A percentile compares a stretch with the other conserved stretches of the same genome.
Evolutionary conservation across 2,329 filamentous ascomycete species (phyloP).

Genomic region (Reticulascus tulasneorum): DNA sequence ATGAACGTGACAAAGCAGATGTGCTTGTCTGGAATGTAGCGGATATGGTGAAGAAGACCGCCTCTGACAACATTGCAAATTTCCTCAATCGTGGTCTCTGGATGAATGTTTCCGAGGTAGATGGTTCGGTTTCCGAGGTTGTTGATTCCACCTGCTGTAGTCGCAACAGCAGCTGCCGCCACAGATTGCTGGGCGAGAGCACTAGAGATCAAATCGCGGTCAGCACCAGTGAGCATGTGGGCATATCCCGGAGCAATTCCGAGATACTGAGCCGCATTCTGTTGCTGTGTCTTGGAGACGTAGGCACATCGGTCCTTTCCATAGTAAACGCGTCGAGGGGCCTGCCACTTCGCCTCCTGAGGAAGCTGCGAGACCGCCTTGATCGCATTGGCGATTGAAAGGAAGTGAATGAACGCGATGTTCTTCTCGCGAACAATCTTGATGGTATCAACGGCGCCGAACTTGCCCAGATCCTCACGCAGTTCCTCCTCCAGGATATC

Average conservation of each 20-base stretch:
- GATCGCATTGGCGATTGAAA: constrained; percentile 96
- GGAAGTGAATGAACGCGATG: constrained; percentile 95
- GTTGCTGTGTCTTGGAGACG: constrained; percentile 98
- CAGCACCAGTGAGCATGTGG: constrained; percentile 91
- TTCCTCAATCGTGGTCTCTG: constrained; percentile 97
- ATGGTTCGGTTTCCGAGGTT: constrained; percentile 97
- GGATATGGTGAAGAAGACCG: constrained; percentile 93
- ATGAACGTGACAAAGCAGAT: constrained; percentile 99
- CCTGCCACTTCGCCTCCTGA: constrained; percentile 95
- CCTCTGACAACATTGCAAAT: constrained; percentile 98
- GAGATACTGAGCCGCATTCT: constrained; percentile 96
- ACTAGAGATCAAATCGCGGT: constrained; percentile 94
- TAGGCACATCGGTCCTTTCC: constrained; percentile 98
- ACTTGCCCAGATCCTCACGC: constrained; percentile 92
- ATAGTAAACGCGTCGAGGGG: constrained; percentile 93
- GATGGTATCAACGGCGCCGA: constrained; percentile 92
- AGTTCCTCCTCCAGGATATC: constrained; percentile 89
- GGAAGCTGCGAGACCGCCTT: constrained; percentile 96
- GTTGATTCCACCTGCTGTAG: constrained; percentile 92
- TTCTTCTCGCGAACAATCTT: constrained; percentile 98
- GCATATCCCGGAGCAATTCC: constrained; percentile 96
- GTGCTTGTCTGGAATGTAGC: constrained; percentile 99
- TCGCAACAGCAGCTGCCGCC: constrained; percentile 92
- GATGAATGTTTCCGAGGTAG: constrained; percentile 97
- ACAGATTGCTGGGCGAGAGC: constrained; percentile 96